Base-by-base conservation (phyloP, 1,139 yeast genomes). In the Diutina sp. region DNA sequence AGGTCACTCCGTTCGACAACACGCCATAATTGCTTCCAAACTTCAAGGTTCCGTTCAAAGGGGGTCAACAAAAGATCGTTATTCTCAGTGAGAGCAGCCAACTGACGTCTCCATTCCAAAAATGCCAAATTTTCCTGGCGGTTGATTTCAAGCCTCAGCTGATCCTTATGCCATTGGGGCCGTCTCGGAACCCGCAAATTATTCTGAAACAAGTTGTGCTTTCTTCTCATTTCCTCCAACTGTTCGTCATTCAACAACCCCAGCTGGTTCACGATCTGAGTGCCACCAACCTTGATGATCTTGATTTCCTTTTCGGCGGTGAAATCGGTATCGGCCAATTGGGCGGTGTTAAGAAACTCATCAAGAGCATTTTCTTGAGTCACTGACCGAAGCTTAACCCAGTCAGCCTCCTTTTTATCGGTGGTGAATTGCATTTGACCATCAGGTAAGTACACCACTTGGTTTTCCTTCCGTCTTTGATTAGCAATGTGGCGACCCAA, bases 21-120 rank as follows among this genome's bases (percentile, higher is more conserved):
- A 72, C 99, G 80, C 99, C 99, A 95, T 63, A 95, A 75, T 71
- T 95, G 99, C 68, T 95, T 84, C 99, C 99, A 95, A 59, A 95
- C 98, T 74, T 93, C 97, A 63, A 95, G 77, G 68, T 95, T 95
- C 71, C 99, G 82, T 73, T 95, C 99, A 67, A 93, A 95, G 1
- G 99, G 99, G 0, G 99, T 95, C 69, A 95, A 78, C 60, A 91
- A 74, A 64, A 95, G 75, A 67, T 93, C 97, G 61, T 81, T 82
- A 60, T 78, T 79, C 67, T 93, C 97, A 60, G 95, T 95, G 59
- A 95, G 76, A 53, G 79, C 72, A 0, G 99, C 99, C 60, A 95
- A 77, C 54, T 84, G 84, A 66, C 98, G 79, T 73, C 99, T 82
- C 99, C 99, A 95, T 41, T 87, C 85, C 65, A 95, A 78, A 66